Evolutionary conservation across 768 basidiomycete genomes (phyloP).

Genomic region (Leccinum longicurvipes): DNA sequence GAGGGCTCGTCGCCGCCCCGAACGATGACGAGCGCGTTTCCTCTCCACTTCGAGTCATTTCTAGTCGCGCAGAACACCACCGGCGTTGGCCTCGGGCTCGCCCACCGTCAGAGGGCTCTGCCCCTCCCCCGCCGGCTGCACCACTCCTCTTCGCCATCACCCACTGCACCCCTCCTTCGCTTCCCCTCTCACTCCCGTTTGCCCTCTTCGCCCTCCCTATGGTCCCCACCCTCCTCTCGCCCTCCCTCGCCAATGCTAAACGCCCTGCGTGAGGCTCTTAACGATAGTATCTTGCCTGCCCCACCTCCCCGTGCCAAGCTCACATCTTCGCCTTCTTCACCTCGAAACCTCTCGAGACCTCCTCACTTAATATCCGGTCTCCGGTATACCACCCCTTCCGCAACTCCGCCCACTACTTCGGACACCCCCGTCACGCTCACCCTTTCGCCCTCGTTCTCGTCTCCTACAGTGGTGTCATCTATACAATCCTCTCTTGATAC

Average conservation of each 20-base stretch:
- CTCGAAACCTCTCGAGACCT: constrained; percentile 37
- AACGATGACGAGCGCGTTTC: constrained; percentile 6
- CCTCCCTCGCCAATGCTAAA: constrained; percentile 40
- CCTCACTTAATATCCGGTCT: constrained; percentile 55
- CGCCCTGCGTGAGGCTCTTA: constrained; percentile 45
- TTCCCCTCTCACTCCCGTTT: constrained; percentile 6
- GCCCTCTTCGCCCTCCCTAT: background rate
- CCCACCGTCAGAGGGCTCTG: constrained; percentile 6
- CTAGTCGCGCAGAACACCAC: background rate
- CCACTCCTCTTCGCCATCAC: constrained; percentile 6
- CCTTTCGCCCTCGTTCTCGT: constrained; percentile 17
- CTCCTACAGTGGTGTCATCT: constrained; percentile 23
- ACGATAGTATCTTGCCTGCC: constrained; percentile 37
- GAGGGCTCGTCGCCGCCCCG: constrained; percentile 11
- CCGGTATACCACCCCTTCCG: constrained; percentile 60
- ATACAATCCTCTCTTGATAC: constrained; percentile 54
- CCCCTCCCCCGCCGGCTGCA: constrained; percentile 16
- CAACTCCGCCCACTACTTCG: constrained; percentile 47
- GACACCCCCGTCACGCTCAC: constrained; percentile 11
- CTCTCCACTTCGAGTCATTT: constrained; percentile 2
- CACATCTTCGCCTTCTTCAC: constrained; percentile 33
- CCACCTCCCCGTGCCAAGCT: constrained; percentile 44
- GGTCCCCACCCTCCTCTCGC: constrained; percentile 9
- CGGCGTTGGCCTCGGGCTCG: background rate
- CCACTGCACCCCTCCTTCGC: constrained; percentile 18